These are phyloP conservation scores for Neurospora sp. DNA, from an alignment of 495 filamentous ascomycete genomes.

Conservation along the genomic window DNA sequence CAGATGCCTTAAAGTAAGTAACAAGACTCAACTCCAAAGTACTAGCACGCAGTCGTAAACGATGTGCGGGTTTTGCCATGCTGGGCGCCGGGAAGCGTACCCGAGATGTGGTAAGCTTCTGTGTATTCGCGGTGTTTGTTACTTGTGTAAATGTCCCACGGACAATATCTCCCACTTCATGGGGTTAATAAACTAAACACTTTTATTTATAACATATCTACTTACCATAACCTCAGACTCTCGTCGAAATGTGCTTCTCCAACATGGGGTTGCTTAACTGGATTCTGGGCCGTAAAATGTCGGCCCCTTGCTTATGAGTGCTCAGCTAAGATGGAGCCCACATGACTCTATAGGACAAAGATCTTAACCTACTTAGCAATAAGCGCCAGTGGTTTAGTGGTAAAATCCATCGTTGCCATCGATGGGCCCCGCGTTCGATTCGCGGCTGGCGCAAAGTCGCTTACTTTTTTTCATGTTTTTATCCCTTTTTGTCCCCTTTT, in stretches of 20 bases:
- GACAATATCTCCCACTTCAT: not conserved
- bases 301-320: not conserved
- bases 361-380: not conserved
- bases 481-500: not conserved
- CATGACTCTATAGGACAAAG: not conserved
- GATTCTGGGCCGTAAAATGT: not conserved
- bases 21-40: not conserved
- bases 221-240: not conserved
- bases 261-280: not conserved
- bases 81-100: not conserved
- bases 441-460: conserved; percentile 17
- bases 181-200: not conserved
- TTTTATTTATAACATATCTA: not conserved
- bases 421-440: conserved; percentile 44
- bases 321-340: not conserved
- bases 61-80: not conserved
- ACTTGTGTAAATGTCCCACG: not conserved
- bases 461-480: not conserved
- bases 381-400: conserved; percentile 11
- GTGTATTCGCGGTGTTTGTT: not conserved
- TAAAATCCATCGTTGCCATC: conserved; percentile 43
- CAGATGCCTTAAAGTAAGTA: not conserved
- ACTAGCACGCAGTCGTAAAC: not conserved
- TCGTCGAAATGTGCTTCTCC: not conserved
- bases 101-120: not conserved